These are phyloP conservation scores for Aspergillus sp. DNA, from an alignment of 2,329 filamentous ascomycete species.

Conservation along the genomic window DNA sequence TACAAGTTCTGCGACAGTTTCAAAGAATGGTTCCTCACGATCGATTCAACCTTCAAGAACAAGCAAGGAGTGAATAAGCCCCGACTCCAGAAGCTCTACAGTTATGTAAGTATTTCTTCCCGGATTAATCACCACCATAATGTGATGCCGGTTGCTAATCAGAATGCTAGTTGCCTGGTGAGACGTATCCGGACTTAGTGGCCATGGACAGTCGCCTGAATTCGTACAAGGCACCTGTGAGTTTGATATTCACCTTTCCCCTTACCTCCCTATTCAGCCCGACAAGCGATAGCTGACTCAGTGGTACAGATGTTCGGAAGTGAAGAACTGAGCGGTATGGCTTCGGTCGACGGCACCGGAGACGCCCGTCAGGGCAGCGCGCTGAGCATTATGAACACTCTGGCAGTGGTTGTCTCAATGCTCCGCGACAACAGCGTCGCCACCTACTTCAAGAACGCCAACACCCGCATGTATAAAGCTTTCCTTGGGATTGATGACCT, in stretches of 20 bases:
- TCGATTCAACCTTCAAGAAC: neutral
- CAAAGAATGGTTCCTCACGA: neutral
- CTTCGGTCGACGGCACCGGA: neutral
- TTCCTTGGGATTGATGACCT: conserved; percentile 1
- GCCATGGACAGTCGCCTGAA: conserved; percentile 1
- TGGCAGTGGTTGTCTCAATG: neutral
- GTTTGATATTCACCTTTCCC: neutral
- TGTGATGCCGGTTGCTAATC: neutral
- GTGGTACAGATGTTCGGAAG: conserved; percentile 5
- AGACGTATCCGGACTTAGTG: neutral
- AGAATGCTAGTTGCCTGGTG: neutral
- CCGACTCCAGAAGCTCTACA: conserved; percentile 1
- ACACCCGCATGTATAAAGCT: conserved; percentile 6
- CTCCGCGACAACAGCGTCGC: conserved; percentile 7
- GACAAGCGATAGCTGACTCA: no score
- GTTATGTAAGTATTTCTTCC: neutral
- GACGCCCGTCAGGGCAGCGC: neutral
- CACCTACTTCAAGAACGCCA: neutral
- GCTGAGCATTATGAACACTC: conserved; percentile 5
- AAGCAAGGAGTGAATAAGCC: neutral
- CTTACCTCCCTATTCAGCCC: no score
- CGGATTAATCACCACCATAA: neutral
- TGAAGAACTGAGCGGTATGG: neutral
- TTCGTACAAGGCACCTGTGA: neutral
- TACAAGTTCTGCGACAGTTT: conserved; percentile 3